These are phyloP conservation scores for Sordaria brevicollis DNA, from an alignment of 495 filamentous ascomycete species.

Conservation along the genomic window DNA sequence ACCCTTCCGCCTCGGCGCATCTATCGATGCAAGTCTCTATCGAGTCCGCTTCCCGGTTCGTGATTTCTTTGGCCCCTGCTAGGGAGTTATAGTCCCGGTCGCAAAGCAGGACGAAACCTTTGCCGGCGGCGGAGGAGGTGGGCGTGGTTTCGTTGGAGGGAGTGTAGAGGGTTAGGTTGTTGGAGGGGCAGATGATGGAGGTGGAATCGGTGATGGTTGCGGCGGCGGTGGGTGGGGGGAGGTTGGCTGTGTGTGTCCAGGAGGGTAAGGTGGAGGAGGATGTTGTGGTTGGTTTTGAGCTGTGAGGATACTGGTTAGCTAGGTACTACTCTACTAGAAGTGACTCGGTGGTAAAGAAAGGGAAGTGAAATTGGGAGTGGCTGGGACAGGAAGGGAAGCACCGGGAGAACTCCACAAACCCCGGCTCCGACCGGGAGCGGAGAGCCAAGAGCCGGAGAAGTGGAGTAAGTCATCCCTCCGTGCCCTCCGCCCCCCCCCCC, in stretches of 20 bases:
- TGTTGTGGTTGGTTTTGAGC: neutral
- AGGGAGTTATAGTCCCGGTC: conserved; percentile 24
- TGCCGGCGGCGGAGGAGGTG: neutral
- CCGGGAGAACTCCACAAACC: neutral
- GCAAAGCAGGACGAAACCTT: conserved; percentile 22
- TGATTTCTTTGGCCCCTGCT: conserved; percentile 18
- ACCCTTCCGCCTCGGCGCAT: conserved; percentile 15
- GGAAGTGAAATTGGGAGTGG: neutral
- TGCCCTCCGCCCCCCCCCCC: too few species aligned
- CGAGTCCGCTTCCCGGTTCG: conserved; percentile 5
- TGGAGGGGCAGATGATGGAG: conserved; percentile 16
- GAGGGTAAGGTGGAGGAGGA: neutral
- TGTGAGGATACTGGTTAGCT: neutral
- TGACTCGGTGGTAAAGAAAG: neutral
- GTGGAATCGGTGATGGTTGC: neutral
- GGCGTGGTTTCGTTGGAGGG: neutral
- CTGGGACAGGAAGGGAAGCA: neutral
- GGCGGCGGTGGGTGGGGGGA: conserved; percentile 6
- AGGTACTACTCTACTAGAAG: neutral
- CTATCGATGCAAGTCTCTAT: conserved; percentile 22
- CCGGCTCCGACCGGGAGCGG: neutral
- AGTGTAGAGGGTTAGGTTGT: conserved; percentile 26
- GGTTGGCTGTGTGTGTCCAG: neutral
- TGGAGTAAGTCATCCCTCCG: neutral
- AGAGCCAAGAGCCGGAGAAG: neutral